Conservation (phyloP, 371 early-diverging fungal genomes). For the Rhizomucor pusillus region DNA sequence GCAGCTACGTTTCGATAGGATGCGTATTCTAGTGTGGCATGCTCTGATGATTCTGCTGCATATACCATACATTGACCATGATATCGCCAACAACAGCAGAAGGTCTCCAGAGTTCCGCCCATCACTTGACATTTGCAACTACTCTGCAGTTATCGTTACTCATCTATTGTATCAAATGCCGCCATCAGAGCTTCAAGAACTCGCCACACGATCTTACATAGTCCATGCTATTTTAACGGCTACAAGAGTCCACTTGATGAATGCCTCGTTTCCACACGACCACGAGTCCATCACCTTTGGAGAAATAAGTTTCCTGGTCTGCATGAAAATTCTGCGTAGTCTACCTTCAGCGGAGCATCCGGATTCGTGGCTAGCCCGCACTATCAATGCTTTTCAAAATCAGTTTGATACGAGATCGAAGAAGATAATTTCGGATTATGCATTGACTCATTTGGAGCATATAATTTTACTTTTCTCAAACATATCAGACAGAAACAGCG, state of each 20-base stretch:
- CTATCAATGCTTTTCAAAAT: neutral
- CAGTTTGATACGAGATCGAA: slow-evolving; percentile 1
- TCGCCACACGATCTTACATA: slow-evolving; percentile 33
- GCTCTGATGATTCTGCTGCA: slow-evolving; percentile 37
- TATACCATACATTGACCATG: slow-evolving; percentile 38
- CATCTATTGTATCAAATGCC: slow-evolving; percentile 20
- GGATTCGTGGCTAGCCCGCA: neutral
- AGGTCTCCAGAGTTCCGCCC: slow-evolving; percentile 17
- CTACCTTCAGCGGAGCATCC: neutral
- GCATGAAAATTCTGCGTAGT: slow-evolving; percentile 5
- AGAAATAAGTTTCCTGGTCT: slow-evolving; percentile 17
- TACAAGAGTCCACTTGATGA: slow-evolving; percentile 39
- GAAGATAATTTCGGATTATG: slow-evolving; percentile 4
- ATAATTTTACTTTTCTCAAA: neutral
- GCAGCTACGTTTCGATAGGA: slow-evolving; percentile 15
- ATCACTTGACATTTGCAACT: slow-evolving; percentile 36
- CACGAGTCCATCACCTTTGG: slow-evolving; percentile 18
- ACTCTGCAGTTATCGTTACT: slow-evolving; percentile 40
- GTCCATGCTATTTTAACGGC: slow-evolving; percentile 40
- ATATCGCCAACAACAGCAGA: slow-evolving; percentile 2
- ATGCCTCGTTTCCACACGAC: slow-evolving; percentile 23
- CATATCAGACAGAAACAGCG: too few relatives aligned
- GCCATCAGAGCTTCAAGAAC: slow-evolving; percentile 24
- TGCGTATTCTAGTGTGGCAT: slow-evolving; percentile 15
- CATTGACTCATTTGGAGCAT: neutral